These are phyloP conservation scores for Blastosporella zonata DNA, from an alignment of 1,284 basidiomycete genomes.

Conservation along the genomic window DNA sequence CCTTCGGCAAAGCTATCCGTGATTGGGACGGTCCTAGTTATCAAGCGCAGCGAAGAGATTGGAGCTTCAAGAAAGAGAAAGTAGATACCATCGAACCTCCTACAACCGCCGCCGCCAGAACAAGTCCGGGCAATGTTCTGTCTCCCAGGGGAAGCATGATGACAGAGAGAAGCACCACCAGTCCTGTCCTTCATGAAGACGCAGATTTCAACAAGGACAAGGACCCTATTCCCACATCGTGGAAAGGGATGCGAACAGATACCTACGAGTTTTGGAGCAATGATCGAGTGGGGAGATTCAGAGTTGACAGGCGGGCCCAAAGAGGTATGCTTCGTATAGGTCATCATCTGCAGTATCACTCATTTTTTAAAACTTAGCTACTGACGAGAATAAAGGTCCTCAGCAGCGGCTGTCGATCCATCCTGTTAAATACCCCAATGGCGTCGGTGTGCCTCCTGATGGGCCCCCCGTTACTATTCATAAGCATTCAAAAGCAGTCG, in stretches of 20 bases:
- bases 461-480: slow-evolving; percentile 70
- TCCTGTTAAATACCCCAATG: slow-evolving; percentile 50
- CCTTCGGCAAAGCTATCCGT: slow-evolving; percentile 52
- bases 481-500: slow-evolving; percentile 72
- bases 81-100: slow-evolving; percentile 34
- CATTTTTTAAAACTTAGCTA: slow-evolving; percentile 25
- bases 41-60: slow-evolving; percentile 43
- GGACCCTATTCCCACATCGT: slow-evolving; percentile 23
- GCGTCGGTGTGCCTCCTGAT: slow-evolving; percentile 33
- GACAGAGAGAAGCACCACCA: slow-evolving; percentile 11
- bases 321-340: slow-evolving; percentile 38
- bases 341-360: slow-evolving; percentile 3
- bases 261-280: slow-evolving; percentile 68
- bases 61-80: slow-evolving; percentile 63
- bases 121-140: slow-evolving; percentile 8
- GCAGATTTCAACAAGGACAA: slow-evolving; percentile 30
- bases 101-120: slow-evolving; percentile 1
- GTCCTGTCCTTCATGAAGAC: slow-evolving; percentile 16
- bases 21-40: slow-evolving; percentile 47
- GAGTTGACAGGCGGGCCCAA: slow-evolving; percentile 49
- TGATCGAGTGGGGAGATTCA: slow-evolving; percentile 62
- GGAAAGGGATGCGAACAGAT: slow-evolving; percentile 47
- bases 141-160: slow-evolving; percentile 18
- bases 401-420: slow-evolving; percentile 67
- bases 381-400: slow-evolving; percentile 52